Evolutionary conservation across 306 rosid genomes (phyloP).

Genomic region (Cucurbita pepo): DNA sequence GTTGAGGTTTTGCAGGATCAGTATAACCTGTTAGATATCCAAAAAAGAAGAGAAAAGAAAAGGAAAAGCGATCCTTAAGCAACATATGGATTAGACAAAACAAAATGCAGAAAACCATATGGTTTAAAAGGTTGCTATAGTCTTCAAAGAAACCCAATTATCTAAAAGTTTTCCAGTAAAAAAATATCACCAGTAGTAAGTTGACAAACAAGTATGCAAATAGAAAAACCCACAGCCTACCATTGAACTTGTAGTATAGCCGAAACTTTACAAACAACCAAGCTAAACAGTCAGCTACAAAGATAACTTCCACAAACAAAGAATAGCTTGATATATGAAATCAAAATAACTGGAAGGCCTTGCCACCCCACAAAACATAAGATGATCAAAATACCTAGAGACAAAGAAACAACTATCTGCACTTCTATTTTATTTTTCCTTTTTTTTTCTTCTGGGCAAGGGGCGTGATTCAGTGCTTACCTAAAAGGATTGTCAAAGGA

Average conservation of each 20-base stretch:
- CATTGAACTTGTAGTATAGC: background rate
- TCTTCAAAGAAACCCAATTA: background rate
- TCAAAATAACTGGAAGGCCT: background rate
- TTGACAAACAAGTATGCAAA: background rate
- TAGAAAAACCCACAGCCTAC: too few relatives aligned
- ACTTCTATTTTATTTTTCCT: background rate
- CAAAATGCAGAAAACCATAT: background rate
- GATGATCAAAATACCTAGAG: background rate
- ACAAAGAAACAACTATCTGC: background rate
- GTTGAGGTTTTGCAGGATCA: conserved; percentile 95
- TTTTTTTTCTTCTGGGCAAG: background rate
- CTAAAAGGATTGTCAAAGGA: conserved; percentile 61
- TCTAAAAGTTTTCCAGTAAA: background rate
- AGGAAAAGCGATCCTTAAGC: background rate
- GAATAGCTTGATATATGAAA: background rate
- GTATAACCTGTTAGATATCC: conserved; percentile 54
- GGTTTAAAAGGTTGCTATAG: background rate
- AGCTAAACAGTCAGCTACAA: background rate
- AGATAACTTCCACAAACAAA: background rate
- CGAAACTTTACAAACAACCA: background rate
- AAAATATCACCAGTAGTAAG: too few relatives aligned
- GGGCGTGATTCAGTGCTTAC: conserved; percentile 20
- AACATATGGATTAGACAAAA: background rate
- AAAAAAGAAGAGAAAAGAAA: background rate
- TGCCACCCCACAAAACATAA: conserved; percentile 5